Evolutionary conservation across 441 rosid genomes (phyloP).

Genomic region (Manihot esculenta): DNA sequence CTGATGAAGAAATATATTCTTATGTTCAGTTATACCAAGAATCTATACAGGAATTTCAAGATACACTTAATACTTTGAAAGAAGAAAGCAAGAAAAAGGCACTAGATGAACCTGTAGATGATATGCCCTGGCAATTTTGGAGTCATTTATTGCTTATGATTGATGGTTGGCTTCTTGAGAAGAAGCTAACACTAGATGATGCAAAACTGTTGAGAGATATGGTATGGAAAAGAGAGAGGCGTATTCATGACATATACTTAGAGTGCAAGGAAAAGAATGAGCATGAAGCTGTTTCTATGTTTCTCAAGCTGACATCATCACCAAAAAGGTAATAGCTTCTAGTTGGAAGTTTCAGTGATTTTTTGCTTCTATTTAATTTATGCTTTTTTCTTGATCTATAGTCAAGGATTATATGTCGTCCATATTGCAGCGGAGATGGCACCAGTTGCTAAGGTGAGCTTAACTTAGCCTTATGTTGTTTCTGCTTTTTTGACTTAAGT

Average conservation of each 20-base stretch:
- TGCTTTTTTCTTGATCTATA: constrained; percentile 48
- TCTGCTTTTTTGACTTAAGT: constrained; percentile 13
- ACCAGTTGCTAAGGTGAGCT: constrained; percentile 95
- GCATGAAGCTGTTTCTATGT: constrained; percentile 55
- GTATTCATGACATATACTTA: constrained; percentile 57
- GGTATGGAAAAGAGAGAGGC: constrained; percentile 79
- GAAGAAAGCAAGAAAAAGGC: constrained; percentile 74
- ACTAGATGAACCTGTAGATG: constrained; percentile 63
- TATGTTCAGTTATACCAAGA: constrained; percentile 79
- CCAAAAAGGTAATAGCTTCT: constrained; percentile 50
- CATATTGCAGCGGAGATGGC: constrained; percentile 99
- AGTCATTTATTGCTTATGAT: constrained; percentile 72
- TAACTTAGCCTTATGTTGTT: constrained; percentile 18
- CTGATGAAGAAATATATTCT: constrained; percentile 82
- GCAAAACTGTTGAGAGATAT: constrained; percentile 73
- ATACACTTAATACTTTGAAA: constrained; percentile 71
- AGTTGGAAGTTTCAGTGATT: constrained; percentile 7
- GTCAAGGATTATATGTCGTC: constrained; percentile 82
- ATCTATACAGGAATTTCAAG: constrained; percentile 83
- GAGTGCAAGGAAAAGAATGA: constrained; percentile 70
- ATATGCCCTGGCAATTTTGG: constrained; percentile 93
- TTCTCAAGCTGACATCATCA: constrained; percentile 62
- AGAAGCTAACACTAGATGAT: constrained; percentile 61
- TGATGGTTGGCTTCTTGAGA: constrained; percentile 97
- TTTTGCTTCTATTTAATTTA: constrained; percentile 26